A percentile compares a stretch with the other conserved stretches of the same genome.
Evolutionary conservation across 2,329 filamentous ascomycete species (phyloP).

Genomic region (Diaporthe sp.): DNA sequence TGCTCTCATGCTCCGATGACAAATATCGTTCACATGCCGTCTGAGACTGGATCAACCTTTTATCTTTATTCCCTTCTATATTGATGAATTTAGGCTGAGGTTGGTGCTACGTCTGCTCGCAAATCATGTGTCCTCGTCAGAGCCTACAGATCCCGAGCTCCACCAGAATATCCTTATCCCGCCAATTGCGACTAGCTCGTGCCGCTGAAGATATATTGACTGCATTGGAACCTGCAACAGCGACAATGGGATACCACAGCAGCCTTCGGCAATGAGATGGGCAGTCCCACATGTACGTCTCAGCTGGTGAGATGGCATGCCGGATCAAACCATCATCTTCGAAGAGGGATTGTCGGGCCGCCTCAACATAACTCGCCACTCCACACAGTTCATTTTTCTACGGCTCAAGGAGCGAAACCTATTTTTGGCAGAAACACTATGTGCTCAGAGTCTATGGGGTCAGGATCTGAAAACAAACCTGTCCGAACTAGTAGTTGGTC

Average conservation of each 20-base stretch:
- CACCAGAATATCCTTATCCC: not conserved
- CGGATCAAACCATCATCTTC: not conserved
- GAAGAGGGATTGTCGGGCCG: not conserved
- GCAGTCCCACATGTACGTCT: too few species aligned
- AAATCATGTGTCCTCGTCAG: conserved; percentile 4
- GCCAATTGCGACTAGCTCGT: not conserved
- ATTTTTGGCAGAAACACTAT: not conserved
- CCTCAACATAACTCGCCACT: not conserved
- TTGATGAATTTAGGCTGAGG: conserved; percentile 20
- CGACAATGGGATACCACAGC: not conserved
- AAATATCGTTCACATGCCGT: not conserved
- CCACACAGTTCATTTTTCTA: not conserved
- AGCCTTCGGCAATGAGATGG: not conserved
- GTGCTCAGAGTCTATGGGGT: not conserved
- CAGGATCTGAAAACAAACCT: not conserved
- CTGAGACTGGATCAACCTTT: not conserved
- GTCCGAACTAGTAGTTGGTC: not conserved
- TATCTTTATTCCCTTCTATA: not conserved
- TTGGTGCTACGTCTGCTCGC: not conserved
- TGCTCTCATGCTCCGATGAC: not conserved
- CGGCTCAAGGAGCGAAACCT: rapidly evolving
- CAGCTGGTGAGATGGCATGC: too few species aligned
- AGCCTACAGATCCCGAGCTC: not conserved
- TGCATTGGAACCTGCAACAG: not conserved
- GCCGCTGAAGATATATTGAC: not conserved